Evolutionary conservation across 352 stramenopile species (phyloP).

Genomic region (Globisporangium middletonii): DNA sequence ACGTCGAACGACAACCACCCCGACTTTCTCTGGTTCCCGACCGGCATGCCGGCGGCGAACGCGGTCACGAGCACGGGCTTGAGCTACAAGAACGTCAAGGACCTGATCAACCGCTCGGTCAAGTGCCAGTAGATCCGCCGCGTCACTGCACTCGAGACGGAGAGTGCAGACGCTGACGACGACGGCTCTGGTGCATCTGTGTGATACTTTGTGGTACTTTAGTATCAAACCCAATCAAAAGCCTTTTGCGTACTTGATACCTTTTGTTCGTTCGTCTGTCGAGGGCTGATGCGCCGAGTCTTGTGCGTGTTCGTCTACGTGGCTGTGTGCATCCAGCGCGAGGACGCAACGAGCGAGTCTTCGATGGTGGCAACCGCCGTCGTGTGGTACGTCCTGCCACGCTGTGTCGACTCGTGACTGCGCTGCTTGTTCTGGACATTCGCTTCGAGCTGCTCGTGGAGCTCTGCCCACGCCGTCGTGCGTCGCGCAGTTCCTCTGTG

Average conservation of each 20-base stretch:
- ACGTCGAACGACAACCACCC: slow-evolving; percentile 9
- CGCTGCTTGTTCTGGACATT: slow-evolving; percentile 8
- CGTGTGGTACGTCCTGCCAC: not conserved
- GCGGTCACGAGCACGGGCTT: slow-evolving; percentile 5
- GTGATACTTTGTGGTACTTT: no score
- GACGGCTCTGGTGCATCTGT: no score
- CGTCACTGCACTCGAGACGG: not conserved
- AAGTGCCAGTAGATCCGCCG: slow-evolving; percentile 3
- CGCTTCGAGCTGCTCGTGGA: slow-evolving; percentile 29
- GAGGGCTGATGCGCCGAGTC: no score
- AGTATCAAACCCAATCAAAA: no score
- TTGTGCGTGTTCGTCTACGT: not conserved
- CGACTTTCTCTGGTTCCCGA: slow-evolving; percentile 15
- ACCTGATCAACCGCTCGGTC: slow-evolving; percentile 7
- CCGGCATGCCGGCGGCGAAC: not conserved
- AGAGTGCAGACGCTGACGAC: not conserved
- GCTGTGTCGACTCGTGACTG: not conserved
- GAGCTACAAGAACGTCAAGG: slow-evolving; percentile 16
- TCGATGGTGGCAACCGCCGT: slow-evolving; percentile 5
- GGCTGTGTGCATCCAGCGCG: slow-evolving; percentile 35
- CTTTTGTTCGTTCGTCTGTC: no score
- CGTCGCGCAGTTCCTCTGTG: not conserved
- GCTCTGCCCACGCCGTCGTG: slow-evolving; percentile 27
- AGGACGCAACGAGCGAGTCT: slow-evolving; percentile 34
- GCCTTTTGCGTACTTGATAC: no score